A percentile compares a stretch with the other conserved stretches of the same genome.
These are phyloP conservation scores for Dinochytrium kinnereticum DNA, from an alignment of 371 early-diverging fungal species.

Conservation along the genomic window DNA sequence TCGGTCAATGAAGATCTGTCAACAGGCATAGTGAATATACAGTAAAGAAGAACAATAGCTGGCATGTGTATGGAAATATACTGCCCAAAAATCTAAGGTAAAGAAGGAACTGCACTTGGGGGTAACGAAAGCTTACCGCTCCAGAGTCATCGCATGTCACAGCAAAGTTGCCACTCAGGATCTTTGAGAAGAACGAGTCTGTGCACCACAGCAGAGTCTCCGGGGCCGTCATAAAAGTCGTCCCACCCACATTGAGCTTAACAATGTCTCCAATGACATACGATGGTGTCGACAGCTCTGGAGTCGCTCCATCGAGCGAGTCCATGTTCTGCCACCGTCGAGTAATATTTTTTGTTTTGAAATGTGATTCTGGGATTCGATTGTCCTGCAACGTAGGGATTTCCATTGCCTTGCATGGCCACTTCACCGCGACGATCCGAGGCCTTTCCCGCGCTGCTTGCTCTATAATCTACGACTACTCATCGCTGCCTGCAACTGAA, in stretches of 20 bases:
- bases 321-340: no score
- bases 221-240: neutral
- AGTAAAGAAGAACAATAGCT: neutral
- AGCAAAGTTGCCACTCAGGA: neutral
- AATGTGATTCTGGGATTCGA: neutral
- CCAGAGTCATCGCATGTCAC: neutral
- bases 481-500: no score
- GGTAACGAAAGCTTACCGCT: neutral
- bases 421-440: neutral
- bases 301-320: no score
- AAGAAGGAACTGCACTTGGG: no score
- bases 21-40: neutral
- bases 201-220: neutral
- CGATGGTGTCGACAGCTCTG: no score
- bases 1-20: constrained; percentile 1
- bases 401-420: neutral
- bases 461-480: no score
- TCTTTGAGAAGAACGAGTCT: neutral
- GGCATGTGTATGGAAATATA: no score
- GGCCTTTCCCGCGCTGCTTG: neutral
- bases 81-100: no score
- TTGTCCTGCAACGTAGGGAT: neutral
- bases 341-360: neutral
- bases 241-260: constrained; percentile 1
- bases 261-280: neutral